Base-by-base conservation (phyloP, 1,284 basidiomycete species). In the Ceratobasidium sp. region DNA sequence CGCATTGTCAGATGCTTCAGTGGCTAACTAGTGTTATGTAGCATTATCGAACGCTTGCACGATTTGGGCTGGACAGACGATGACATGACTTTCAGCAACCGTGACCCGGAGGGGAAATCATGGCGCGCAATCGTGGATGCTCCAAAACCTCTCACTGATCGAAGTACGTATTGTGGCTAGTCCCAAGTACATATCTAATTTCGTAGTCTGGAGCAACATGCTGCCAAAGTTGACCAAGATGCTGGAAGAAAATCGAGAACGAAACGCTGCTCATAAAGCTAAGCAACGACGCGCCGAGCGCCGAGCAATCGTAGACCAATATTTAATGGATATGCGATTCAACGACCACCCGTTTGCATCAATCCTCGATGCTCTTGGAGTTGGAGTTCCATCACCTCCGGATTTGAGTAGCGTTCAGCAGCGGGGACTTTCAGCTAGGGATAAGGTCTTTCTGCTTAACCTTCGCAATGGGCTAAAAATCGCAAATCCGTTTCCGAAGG, bases 81-180 rank as follows among this genome's bases (percentile, higher is more conserved):
- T 15, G 58, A 75, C 18, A 28, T 64, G 15, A 18, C 3, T 13
- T 64, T 63, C 10, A 5, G 23, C 20, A 12, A 4, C 33, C 33
- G 10, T 4, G 9, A 4, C 1, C n/a, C 49, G 12, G 9, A 7
- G 33, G 33, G 33, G 4, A 75, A 75, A 28, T 46, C 20, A 10
- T 75, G 72, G 72, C 12, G 39, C 4, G 61, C 46, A 18, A 60
- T 73, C 20, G 58, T 73, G 15, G 71, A 73, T 18, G 58, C 26
- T n/a, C 44, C 71, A n/a, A 73, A 73, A 18, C 71, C 71, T 15
- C 58, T 73, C 1, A 73, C 71, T 9, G 58, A 73, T 12, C 58
- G 71, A 23, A 73, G 71, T 73, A 63, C 33, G 33, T 33, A 33
- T 33, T 33, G 33, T 33, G 1, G 71, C 33, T 40, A 1, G 39